Conservation (phyloP, 208 protist species). For the Acanthamoeba lenticulata region DNA sequence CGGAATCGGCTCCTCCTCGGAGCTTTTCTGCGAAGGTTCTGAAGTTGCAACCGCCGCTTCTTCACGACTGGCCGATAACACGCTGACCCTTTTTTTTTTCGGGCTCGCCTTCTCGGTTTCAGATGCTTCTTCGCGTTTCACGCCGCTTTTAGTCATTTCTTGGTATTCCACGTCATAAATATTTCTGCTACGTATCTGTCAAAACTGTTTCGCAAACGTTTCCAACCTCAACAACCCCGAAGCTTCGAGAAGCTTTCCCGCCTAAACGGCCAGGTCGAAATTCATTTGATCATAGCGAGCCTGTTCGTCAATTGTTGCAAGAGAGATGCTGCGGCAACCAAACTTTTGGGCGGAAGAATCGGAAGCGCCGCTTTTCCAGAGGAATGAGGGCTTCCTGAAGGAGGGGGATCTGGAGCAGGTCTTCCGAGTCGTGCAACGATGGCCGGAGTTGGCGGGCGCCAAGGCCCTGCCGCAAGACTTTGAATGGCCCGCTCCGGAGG, state of each 20-base stretch:
- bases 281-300: too few species aligned
- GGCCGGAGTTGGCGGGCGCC: constrained; percentile 5
- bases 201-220: too few species aligned
- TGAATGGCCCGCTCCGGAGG: background rate
- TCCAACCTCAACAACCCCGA: too few species aligned
- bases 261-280: too few species aligned
- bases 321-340: background rate
- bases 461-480: background rate
- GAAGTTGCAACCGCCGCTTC: background rate
- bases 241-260: too few species aligned
- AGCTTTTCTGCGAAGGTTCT: constrained; percentile 14
- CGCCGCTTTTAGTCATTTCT: too few species aligned
- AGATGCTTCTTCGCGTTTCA: too few species aligned
- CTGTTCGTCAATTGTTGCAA: too few species aligned
- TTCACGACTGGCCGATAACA: background rate
- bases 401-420: background rate
- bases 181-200: too few species aligned
- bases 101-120: background rate
- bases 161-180: too few species aligned
- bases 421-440: background rate
- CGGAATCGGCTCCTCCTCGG: background rate
- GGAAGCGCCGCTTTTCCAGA: background rate
- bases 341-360: background rate
- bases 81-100: background rate
- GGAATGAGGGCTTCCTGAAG: background rate